These are phyloP conservation scores for Vanderwaltozyma verrucispora DNA, from an alignment of 805 yeast genomes.

Conservation along the genomic window DNA sequence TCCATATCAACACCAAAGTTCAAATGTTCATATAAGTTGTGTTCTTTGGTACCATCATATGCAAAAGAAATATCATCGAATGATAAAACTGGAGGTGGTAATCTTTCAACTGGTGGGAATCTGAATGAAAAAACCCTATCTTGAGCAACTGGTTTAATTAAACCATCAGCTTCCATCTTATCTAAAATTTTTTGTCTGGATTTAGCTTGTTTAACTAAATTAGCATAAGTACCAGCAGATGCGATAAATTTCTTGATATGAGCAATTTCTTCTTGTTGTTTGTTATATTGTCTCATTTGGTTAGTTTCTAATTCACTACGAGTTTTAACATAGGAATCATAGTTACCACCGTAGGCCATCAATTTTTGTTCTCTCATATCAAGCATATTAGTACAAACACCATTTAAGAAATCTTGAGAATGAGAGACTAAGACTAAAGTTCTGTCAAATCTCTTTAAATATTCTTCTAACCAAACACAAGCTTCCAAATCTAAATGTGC, in stretches of 20 bases:
- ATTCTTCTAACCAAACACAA: conserved; percentile 99
- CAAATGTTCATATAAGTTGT: conserved; percentile 80
- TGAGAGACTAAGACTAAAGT: conserved; percentile 91
- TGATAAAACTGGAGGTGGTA: conserved; percentile 97
- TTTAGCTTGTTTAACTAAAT: conserved; percentile 96
- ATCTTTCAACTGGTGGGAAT: conserved; percentile 90
- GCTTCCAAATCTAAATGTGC: conserved; percentile 99
- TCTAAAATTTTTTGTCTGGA: conserved; percentile 98
- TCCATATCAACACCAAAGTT: conserved; percentile 99
- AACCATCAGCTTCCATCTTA: conserved; percentile 99
- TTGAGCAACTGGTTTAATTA: conserved; percentile 81
- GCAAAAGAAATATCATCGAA: conserved; percentile 92
- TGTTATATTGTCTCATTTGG: conserved; percentile 94
- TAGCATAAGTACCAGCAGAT: conserved; percentile 99
- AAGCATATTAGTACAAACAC: conserved; percentile 96
- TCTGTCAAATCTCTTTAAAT: conserved; percentile 87
- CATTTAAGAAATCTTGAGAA: conserved; percentile 98
- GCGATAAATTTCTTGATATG: conserved; percentile 99
- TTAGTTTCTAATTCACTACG: conserved; percentile 88
- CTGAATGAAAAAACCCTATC: conserved; percentile 91
- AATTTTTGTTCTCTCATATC: conserved; percentile 87
- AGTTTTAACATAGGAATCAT: conserved; percentile 93
- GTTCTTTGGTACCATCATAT: conserved; percentile 72
- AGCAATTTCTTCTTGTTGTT: conserved; percentile 97
- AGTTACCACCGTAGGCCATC: conserved; percentile 89